Evolutionary conservation across 176 grass and related monocot species (phyloP).

Genomic region (Aegilops umbellulata): DNA sequence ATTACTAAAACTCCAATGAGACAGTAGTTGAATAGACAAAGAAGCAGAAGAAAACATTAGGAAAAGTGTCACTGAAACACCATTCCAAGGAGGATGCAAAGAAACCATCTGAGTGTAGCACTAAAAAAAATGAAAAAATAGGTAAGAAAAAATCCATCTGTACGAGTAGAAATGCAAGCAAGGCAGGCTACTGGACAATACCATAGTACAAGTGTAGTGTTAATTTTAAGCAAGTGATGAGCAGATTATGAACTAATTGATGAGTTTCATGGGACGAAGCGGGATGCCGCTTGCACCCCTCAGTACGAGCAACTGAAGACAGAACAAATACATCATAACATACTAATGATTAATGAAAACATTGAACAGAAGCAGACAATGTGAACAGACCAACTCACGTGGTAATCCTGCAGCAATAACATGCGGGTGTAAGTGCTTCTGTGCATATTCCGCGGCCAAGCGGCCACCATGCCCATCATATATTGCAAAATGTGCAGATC

Average conservation of each 20-base stretch:
- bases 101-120: not conserved
- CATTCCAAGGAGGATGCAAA: not conserved
- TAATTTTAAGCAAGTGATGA: too few species aligned
- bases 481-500: conserved; percentile 81
- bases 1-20: not conserved
- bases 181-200: too few species aligned
- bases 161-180: too few species aligned
- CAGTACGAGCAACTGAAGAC: not conserved
- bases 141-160: not conserved
- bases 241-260: too few species aligned
- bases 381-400: conserved; percentile 99
- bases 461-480: conserved; percentile 89
- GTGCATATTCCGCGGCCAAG: conserved; percentile 74
- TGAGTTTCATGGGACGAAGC: too few species aligned
- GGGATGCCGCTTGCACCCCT: too few species aligned
- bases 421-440: conserved; percentile 78
- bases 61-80: not conserved
- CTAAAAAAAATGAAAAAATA: not conserved
- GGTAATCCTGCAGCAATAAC: conserved; percentile 90
- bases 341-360: not conserved
- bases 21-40: not conserved
- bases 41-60: not conserved
- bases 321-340: not conserved
- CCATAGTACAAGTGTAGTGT: too few species aligned
- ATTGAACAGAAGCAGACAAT: conserved; percentile 37